Evolutionary conservation across 257 asterid species (phyloP).

Genomic region (Osmanthus fragrans): DNA sequence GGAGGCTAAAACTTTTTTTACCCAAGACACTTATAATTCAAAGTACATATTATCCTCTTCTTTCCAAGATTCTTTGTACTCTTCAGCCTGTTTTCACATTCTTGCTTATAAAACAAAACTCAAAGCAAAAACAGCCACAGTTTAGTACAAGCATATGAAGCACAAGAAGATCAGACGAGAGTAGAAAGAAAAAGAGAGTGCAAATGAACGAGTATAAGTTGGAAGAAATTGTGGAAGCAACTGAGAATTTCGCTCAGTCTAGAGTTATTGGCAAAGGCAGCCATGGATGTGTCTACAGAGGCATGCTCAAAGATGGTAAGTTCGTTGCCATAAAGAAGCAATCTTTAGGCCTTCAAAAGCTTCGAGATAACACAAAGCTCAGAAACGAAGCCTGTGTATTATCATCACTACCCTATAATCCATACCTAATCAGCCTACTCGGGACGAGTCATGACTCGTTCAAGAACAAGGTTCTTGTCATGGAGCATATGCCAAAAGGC

Average conservation of each 20-base stretch:
- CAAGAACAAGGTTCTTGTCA: constrained; percentile 41
- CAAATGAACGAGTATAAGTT: constrained; percentile 46
- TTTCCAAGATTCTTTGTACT: not conserved
- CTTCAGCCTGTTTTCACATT: not conserved
- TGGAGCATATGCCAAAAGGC: constrained; percentile 65
- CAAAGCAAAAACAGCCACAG: not conserved
- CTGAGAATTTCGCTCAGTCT: constrained; percentile 53
- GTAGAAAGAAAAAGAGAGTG: not conserved
- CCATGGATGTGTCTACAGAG: constrained; percentile 69
- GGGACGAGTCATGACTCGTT: constrained; percentile 41
- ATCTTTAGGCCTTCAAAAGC: constrained; percentile 59
- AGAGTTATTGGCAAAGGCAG: constrained; percentile 72
- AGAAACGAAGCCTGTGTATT: constrained; percentile 55
- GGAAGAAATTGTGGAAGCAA: constrained; percentile 52
- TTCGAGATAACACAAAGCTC: constrained; percentile 51
- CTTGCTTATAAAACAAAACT: not conserved
- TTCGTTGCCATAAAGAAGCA: constrained; percentile 66
- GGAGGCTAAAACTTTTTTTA: no score
- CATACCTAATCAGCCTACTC: constrained; percentile 40
- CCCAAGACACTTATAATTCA: not conserved
- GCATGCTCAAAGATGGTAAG: constrained; percentile 40
- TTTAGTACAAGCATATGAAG: not conserved
- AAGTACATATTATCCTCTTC: not conserved
- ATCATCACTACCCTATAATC: constrained; percentile 36
- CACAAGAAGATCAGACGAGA: no score